These are phyloP conservation scores for Sclerotinia subarctica DNA, from an alignment of 2,329 filamentous ascomycete species.

Conservation along the genomic window DNA sequence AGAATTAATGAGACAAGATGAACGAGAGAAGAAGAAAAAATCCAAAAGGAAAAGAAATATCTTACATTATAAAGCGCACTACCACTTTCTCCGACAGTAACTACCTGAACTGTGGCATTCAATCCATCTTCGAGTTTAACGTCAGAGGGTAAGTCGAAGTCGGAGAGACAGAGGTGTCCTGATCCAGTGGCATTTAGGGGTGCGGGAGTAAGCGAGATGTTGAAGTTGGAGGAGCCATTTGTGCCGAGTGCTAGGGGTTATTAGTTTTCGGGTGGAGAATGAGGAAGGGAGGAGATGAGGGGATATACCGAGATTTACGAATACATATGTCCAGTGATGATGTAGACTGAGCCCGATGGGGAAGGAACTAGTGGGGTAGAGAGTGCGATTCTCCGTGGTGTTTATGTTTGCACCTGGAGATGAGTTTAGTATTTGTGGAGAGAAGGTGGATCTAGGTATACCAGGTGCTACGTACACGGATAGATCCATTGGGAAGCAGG, in stretches of 20 bases:
- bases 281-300: not conserved
- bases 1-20: not conserved
- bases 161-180: constrained; percentile 20
- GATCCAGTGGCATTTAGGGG: constrained; percentile 22
- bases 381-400: constrained; percentile 15
- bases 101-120: constrained; percentile 22
- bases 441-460: no score
- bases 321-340: constrained; percentile 14
- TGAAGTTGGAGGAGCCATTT: constrained; percentile 23
- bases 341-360: constrained; percentile 2
- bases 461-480: constrained; percentile 14
- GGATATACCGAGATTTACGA: constrained; percentile 13
- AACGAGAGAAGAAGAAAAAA: no score
- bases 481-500: constrained; percentile 22
- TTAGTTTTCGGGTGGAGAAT: not conserved
- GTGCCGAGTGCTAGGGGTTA: constrained; percentile 14
- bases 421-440: not conserved
- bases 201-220: constrained; percentile 9
- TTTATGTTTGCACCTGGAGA: constrained; percentile 22
- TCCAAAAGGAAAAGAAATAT: not conserved
- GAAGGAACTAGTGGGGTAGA: constrained; percentile 11
- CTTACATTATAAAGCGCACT: constrained; percentile 23
- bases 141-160: constrained; percentile 16
- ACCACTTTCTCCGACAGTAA: constrained; percentile 20
- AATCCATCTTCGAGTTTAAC: constrained; percentile 15